Percentiles rank a stretch among this genome's conserved stretches.
Evolutionary conservation across 176 grass and related monocot species (phyloP).

Genomic region (sorghum (Sorghum bicolor)): DNA sequence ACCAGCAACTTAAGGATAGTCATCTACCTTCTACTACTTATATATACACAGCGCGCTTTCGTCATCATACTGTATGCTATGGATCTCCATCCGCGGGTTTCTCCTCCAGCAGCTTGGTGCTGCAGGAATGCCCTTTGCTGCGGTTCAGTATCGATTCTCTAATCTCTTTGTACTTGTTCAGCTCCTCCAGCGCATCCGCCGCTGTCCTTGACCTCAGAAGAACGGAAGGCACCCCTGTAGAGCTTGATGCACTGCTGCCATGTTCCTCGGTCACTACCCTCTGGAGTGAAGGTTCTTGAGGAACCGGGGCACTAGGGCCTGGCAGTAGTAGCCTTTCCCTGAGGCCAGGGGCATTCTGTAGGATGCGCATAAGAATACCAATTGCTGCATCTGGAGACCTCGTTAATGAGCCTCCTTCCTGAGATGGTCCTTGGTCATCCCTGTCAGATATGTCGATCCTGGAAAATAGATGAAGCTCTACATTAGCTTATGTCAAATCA

Average conservation of each 20-base stretch:
- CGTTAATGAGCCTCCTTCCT: conserved; percentile 23
- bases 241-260: conserved; percentile 18
- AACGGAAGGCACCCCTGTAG: neutral
- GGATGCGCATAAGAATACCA: conserved; percentile 57
- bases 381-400: conserved; percentile 63
- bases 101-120: conserved; percentile 3
- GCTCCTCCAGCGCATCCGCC: conserved; percentile 61
- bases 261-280: conserved; percentile 52
- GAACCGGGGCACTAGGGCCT: neutral
- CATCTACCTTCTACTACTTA: conserved; percentile 46
- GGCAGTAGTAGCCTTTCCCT: conserved; percentile 25
- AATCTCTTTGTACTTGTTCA: conserved; percentile 56
- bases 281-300: conserved; percentile 44
- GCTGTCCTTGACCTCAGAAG: conserved; percentile 45
- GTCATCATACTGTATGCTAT: conserved; percentile 38
- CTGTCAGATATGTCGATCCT: conserved; percentile 46
- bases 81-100: conserved; percentile 29
- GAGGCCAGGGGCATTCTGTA: conserved; percentile 58
- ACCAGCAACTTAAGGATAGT: conserved; percentile 24
- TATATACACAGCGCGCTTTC: conserved; percentile 43
- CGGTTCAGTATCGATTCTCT: conserved; percentile 47
- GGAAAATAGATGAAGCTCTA: neutral
- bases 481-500: conserved; percentile 6
- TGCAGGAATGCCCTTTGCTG: neutral
- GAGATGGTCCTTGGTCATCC: conserved; percentile 5